A percentile compares a stretch with the other conserved stretches of the same genome.
phyloP scores from a whole-genome alignment of 106 monocot genomes.

The Xerophyta viscosa region DNA sequence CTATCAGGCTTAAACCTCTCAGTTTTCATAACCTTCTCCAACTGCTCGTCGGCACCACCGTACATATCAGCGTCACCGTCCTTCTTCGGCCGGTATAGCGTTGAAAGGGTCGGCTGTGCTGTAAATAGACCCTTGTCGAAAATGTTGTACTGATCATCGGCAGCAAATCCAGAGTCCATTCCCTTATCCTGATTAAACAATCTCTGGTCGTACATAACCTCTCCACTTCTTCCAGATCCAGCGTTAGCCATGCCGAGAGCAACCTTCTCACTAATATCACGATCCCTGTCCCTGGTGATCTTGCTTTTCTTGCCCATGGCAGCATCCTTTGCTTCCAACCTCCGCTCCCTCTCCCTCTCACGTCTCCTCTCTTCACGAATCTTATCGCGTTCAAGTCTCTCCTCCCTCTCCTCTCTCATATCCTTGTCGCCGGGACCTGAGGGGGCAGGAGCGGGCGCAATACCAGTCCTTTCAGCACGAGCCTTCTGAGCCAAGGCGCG shows the following conservation, averaged over 20 bases:
- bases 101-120: slow-evolving; percentile 87
- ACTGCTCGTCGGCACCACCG: slow-evolving; percentile 83
- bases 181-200: slow-evolving; percentile 98
- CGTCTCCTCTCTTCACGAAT: slow-evolving; percentile 78
- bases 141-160: slow-evolving; percentile 93
- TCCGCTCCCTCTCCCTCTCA: slow-evolving; percentile 92
- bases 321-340: slow-evolving; percentile 76
- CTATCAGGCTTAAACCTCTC: slow-evolving; percentile 94
- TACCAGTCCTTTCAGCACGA: slow-evolving; percentile 76
- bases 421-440: slow-evolving; percentile 39
- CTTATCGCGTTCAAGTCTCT: slow-evolving; percentile 75
- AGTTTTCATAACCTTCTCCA: slow-evolving; percentile 88
- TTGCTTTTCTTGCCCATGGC: slow-evolving; percentile 95
- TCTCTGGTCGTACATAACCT: slow-evolving; percentile 94
- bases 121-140: slow-evolving; percentile 94
- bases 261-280: slow-evolving; percentile 92
- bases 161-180: slow-evolving; percentile 88
- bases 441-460: slow-evolving; percentile 49
- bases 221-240: slow-evolving; percentile 52
- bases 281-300: slow-evolving; percentile 79
- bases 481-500: slow-evolving; percentile 82
- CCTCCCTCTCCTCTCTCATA: slow-evolving; percentile 68
- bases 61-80: slow-evolving; percentile 81
- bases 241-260: slow-evolving; percentile 92
- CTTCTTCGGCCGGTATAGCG: slow-evolving; percentile 86